A percentile compares a stretch with the other conserved stretches of the same genome.
phyloP scores from a whole-genome alignment of 75 land plant genomes.

The Sequoia sempervirens region DNA sequence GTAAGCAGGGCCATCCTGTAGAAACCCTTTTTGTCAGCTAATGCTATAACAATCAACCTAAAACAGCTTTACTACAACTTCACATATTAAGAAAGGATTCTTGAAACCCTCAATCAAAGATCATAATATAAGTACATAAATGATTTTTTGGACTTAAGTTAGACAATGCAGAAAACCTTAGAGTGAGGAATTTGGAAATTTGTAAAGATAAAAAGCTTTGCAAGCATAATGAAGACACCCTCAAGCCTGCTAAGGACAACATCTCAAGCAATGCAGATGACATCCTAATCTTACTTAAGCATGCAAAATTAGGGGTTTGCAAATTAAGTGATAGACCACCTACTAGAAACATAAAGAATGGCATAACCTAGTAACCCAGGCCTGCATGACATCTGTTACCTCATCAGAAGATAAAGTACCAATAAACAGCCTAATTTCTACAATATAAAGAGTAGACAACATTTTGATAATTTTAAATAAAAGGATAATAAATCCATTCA shows the following conservation, averaged over 20 bases:
- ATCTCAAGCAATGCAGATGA: neutral
- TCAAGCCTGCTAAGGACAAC: neutral
- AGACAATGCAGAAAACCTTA: neutral
- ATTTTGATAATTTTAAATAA: neutral
- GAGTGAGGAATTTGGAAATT: neutral
- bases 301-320: neutral
- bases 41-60: neutral
- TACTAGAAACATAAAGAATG: neutral
- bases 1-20: constrained; percentile 93
- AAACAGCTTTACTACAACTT: neutral
- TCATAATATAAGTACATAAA: neutral
- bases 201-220: neutral
- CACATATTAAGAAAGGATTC: too few species aligned
- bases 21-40: neutral
- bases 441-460: neutral
- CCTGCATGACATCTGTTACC: neutral
- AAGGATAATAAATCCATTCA: neutral
- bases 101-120: neutral
- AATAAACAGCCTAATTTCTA: neutral
- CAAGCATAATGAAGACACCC: neutral
- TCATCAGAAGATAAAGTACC: constrained; percentile 1
- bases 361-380: neutral
- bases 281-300: neutral
- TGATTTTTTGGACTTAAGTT: neutral
- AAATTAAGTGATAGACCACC: neutral